Evolutionary conservation across 371 early-diverging fungal genomes (phyloP), one percentile per base, ranked within the genome.

Genomic region (Mucor sp.): DNA sequence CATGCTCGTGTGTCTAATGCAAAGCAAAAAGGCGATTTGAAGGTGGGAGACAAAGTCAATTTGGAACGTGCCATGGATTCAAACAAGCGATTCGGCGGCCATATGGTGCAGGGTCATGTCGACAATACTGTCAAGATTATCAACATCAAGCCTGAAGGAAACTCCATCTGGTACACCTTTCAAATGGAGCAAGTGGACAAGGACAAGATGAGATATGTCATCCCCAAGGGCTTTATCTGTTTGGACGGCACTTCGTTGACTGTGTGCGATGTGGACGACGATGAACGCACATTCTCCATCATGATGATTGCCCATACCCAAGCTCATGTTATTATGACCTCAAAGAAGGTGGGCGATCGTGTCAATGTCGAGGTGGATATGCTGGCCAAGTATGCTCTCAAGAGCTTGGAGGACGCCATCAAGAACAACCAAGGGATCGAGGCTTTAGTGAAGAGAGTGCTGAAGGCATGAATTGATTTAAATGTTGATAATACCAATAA

Each of bases 281-380:
- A 79, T 15, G 76, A 80, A 32, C 75, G 81, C 17, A 90, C 93
- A 55, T 98, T 98, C 70, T 86, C 89, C 1, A 90, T 98, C 67
- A 97, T 97, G 97, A 85, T 98, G 86, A 93, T 98, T 66, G 93
- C 96, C 9, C 90, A 97, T 76, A 97, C 97, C 1, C 97, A 95
- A 79, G 72, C 78, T 21, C 85, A 91, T 44, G 95, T 96, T 1
- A 90, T 94, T 33, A 87, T 97, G 89, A 91, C 95, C 3, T 63
- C 68, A 19, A 92, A 92, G 74, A 77, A 84, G 32, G 71, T 89
- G 5, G 97, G 96, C 3, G 91, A 87, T 37, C 76, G 75, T 47
- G 94, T 97, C 67, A 98, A 98, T 75, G 82, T 98, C 32, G 99
- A 98, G 80, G 97, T 96, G 5, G 99, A 98, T 75, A 96, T 97